A percentile compares a stretch with the other conserved stretches of the same genome.
Evolutionary conservation across 2,329 filamentous ascomycete genomes (phyloP).

Genomic region (Leptographium procerum): DNA sequence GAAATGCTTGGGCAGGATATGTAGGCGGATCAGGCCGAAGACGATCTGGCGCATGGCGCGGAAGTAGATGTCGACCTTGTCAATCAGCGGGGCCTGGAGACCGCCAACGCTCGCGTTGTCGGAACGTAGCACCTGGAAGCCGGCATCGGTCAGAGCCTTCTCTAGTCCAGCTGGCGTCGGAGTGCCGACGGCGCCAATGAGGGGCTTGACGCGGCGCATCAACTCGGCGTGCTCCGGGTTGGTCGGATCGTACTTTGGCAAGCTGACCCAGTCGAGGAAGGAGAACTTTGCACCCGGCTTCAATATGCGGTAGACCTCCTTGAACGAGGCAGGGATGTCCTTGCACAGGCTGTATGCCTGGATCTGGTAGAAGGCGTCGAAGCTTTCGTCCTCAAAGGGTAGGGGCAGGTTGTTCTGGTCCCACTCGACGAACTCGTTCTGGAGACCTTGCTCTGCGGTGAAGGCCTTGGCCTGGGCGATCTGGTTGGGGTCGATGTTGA

Average conservation of each 20-base stretch:
- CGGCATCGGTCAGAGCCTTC: conserved; percentile 31
- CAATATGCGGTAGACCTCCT: conserved; percentile 35
- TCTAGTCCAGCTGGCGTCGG: conserved; percentile 37
- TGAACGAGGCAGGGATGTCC: conserved; percentile 33
- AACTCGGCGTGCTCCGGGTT: conserved; percentile 36
- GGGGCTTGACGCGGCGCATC: conserved; percentile 42
- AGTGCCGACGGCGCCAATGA: conserved; percentile 43
- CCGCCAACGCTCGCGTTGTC: conserved; percentile 41
- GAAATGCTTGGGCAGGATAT: conserved; percentile 36
- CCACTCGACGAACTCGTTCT: conserved; percentile 35
- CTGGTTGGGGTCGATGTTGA: conserved; percentile 44
- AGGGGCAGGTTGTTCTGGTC: conserved; percentile 41
- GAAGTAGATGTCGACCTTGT: conserved; percentile 43
- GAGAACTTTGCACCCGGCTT: conserved; percentile 39
- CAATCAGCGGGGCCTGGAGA: conserved; percentile 39
- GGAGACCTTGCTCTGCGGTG: conserved; percentile 30
- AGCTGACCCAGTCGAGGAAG: conserved; percentile 40
- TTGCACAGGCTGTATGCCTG: conserved; percentile 44
- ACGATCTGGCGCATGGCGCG: conserved; percentile 37
- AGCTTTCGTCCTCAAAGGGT: conserved; percentile 34
- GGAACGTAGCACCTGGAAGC: conserved; percentile 33
- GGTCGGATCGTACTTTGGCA: conserved; percentile 34
- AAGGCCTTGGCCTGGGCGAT: conserved; percentile 32
- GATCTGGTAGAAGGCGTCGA: conserved; percentile 46
- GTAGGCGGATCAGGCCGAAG: conserved; percentile 33